Evolutionary conservation across 2,329 filamentous ascomycete genomes (phyloP), one percentile per base, ranked within the genome.

Genomic region (Dothideomycetes sp.): DNA sequence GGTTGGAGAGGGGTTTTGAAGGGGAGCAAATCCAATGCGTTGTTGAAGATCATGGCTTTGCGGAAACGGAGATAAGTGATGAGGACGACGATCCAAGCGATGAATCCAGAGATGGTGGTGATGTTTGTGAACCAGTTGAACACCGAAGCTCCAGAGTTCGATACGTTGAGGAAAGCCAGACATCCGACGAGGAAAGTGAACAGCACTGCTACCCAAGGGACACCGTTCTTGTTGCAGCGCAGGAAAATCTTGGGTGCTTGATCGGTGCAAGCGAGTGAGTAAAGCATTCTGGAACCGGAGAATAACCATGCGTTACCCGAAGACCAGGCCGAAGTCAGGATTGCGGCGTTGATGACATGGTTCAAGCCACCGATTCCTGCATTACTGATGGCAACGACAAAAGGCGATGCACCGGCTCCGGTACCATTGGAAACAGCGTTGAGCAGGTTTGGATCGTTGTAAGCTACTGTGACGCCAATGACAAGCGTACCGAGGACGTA

Each of bases 301-400:
- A 75, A 78, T 1, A 78, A 58, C 12, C 70, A 73, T 43, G 76
- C 71, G 49, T 78, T 79, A 4, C 70, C 74, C 0, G 75, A 74
- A 4, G 70, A 74, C 40, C 76, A 64, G 28, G 74, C 71, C 13
- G 67, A 71, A 1, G 73, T 78, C 59, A 78, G 63, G 43, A 78
- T 71, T 20, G 77, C 73, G 1, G 74, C 74, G 50, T 78, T 78
- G 53, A 78, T 74, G 52, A 78, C 41, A 13, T 33, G 30, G 28
- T 39, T 38, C 2, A 64, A 47, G 11, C 53, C 61, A 8, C 49
- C 50, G 29, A 70, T 71, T n/a, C 66, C 64, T 0, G 64, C 59
- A 41, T 63, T 55, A 23, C 58, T 53, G 17, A 70, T 67, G 6
- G 67, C 69, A 34, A 74, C 70, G 27, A 73, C 71, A 57, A 69